Base-by-base conservation (phyloP, 805 yeast species). In the Spathaspora sp. region DNA sequence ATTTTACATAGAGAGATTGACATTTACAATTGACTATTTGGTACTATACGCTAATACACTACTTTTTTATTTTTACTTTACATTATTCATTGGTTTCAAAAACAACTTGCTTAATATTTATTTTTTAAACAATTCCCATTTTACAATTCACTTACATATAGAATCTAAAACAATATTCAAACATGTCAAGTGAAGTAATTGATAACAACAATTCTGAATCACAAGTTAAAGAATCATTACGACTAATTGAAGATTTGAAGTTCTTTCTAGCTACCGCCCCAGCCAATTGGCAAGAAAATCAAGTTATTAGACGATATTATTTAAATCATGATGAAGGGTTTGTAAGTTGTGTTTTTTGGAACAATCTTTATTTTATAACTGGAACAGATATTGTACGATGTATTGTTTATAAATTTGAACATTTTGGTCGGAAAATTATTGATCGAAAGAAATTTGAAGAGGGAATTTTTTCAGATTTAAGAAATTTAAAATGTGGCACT, bases 301-400 rank as follows among this genome's bases (percentile, higher is more conserved):
- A 93, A 65, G 85, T 89, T 45, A 88, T 94, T 47, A 78, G 96
- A 62, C 75, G 97, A 49, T 93, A 89, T 67, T 87, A 85, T 63
- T 70, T 93, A 47, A 91, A 90, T 59, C 87, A 86, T 56, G 96
- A 89, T 53, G 97, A 92, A 66, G 94, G 93, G 2, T 90, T 93
- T 58, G 90, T 90, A n/a, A 81, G 89, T 31, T 93, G 99, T 69
- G 90, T 94, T 1, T 86, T 79, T 59, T 93, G 98, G 97, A 88
- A 90, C 61, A 87, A 87, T 62, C 73, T 92, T 12, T 93, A 87
- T 65, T 92, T 87, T 69, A 81, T 93, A 47, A 93, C 98, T 0
- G 98, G 98, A 2, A 93, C 98, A 0, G 98, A 94, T 73, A 92
- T 93, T 52, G 97, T 94, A 46, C 82, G 97, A 52, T 89, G 97